phyloP scores from a whole-genome alignment of 345 rosid genomes.

The Hibiscus trionum region DNA sequence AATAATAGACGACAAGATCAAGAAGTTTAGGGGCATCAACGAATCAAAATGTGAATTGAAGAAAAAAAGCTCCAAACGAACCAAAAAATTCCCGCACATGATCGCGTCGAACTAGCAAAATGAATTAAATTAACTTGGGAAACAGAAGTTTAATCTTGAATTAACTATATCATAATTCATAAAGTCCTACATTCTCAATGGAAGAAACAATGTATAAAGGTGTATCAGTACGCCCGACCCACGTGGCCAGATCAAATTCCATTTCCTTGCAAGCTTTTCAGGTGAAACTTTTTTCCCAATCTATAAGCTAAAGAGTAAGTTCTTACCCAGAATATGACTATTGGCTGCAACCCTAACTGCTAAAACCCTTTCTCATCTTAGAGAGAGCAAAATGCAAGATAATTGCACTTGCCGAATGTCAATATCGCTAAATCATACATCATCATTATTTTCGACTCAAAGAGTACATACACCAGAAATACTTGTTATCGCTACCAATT shows the following conservation, averaged over 20 bases:
- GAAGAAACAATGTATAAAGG: background rate
- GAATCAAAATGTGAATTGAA: background rate
- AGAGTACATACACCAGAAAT: background rate
- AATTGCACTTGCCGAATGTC: background rate
- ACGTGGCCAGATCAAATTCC: background rate
- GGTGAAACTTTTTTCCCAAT: background rate
- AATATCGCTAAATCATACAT: background rate
- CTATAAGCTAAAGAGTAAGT: background rate
- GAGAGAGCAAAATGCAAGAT: slow-evolving; percentile 1
- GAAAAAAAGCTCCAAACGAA: background rate
- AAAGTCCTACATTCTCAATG: background rate
- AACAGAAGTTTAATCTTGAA: background rate
- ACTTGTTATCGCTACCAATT: background rate
- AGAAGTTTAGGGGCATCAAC: background rate
- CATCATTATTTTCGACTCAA: background rate
- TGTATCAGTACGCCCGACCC: background rate
- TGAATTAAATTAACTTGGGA: background rate
- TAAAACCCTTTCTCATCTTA: background rate
- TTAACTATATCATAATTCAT: background rate
- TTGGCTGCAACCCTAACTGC: background rate
- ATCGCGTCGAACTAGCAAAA: background rate
- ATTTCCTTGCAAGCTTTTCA: background rate
- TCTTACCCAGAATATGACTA: background rate
- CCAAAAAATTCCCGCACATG: background rate
- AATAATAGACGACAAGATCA: background rate